Conservation (phyloP, 495 filamentous ascomycete genomes). For the Lentithecium fluviatile region DNA sequence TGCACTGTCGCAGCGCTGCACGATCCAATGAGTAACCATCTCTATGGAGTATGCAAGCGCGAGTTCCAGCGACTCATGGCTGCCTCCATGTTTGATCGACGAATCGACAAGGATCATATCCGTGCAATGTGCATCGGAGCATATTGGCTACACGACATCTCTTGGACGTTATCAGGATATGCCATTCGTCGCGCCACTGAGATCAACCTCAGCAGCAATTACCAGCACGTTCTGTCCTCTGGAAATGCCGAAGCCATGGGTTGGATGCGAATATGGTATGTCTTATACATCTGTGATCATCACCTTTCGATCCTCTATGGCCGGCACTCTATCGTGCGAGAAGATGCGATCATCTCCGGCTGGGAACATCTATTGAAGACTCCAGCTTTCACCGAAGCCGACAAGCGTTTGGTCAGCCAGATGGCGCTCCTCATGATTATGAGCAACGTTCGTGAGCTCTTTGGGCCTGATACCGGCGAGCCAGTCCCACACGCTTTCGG, state of each 20-base stretch:
- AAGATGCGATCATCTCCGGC: slow-evolving; percentile 42
- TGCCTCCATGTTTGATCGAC: slow-evolving; percentile 53
- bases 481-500: slow-evolving; percentile 48
- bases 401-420: slow-evolving; percentile 44
- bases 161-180: slow-evolving; percentile 58
- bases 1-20: slow-evolving; percentile 56
- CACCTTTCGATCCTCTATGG: slow-evolving; percentile 58
- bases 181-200: slow-evolving; percentile 59
- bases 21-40: slow-evolving; percentile 49
- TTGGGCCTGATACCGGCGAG: slow-evolving; percentile 43
- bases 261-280: slow-evolving; percentile 48
- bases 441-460: slow-evolving; percentile 45
- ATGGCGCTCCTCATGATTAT: slow-evolving; percentile 46
- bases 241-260: slow-evolving; percentile 45
- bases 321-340: slow-evolving; percentile 53
- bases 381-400: slow-evolving; percentile 41
- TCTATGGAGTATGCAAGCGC: slow-evolving; percentile 52
- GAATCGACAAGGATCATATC: slow-evolving; percentile 53
- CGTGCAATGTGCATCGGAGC: slow-evolving; percentile 55
- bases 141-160: slow-evolving; percentile 57
- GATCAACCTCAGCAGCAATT: slow-evolving; percentile 51
- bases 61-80: slow-evolving; percentile 55
- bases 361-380: slow-evolving; percentile 43
- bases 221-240: slow-evolving; percentile 49
- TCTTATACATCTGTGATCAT: slow-evolving; percentile 57